Base-by-base conservation (phyloP, 768 basidiomycete species). In the Pleurotus giganteus region DNA sequence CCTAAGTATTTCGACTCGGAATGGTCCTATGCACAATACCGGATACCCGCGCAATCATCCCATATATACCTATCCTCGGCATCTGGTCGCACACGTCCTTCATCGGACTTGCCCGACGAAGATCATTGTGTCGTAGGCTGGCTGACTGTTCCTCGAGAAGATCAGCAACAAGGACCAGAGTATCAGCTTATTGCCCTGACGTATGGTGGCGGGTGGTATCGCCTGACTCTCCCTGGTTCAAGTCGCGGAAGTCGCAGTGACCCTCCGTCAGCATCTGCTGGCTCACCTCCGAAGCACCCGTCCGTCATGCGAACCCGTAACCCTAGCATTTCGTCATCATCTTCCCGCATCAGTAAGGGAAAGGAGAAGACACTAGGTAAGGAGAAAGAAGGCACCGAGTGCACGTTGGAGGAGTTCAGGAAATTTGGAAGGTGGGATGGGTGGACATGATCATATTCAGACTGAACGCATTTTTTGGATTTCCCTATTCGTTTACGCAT, bases 1-100 rank as follows among this genome's bases (percentile, higher is more conserved):
- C 93, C 93, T 15, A 91, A 89, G 58, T 96, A 96, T 67, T 94
- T 97, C 65, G 85, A 86, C 63, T 94, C 92, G n/a, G 88, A 94
- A 68, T 96, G 94, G 94, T 95, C 94, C 0, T 94, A 96, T 65
- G 91, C 94, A 12, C 89, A 91, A 60, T 97, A 91, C 67, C 83
- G 91, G 39, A 89, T 97, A 64, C 94, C 94, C 2, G 74, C 88
- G 2, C 90, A 92, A 61, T 86, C 88, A 1, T 76, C 92, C 6
- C 91, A 94, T 59, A 87, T 93, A 44, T 86, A 89, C 9, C 71
- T 94, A 29, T 84, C 87, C 11, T 81, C 88, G 2, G 79, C 84
- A n/a, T 78, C 84, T 17, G 1, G 66, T 80, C 9, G 69, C 73
- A 47, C 79, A 79, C 57, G 85, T 2, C 74, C 84, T 4, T 74